Evolutionary conservation across 352 stramenopile genomes (phyloP).

Genomic region (Phytophthora crassamura): DNA sequence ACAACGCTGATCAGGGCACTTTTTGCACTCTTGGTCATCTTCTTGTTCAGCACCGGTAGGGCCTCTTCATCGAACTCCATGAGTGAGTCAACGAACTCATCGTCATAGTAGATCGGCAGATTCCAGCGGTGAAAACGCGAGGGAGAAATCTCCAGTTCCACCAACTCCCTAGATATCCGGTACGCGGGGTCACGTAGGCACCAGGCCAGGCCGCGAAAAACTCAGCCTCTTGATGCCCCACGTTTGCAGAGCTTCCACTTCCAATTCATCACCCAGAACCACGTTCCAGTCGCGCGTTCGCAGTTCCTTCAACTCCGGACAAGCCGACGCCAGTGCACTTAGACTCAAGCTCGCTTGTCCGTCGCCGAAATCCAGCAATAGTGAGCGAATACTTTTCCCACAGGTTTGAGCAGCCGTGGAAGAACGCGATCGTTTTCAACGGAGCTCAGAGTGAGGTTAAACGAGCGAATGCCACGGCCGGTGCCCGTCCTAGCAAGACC

Average conservation of each 20-base stretch:
- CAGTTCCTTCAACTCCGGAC: slow-evolving; percentile 3
- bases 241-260: background rate
- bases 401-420: background rate
- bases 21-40: background rate
- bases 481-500: too few species aligned
- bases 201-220: background rate
- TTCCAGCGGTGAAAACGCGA: too few species aligned
- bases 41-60: background rate
- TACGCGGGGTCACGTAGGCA: background rate
- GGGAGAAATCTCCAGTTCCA: background rate
- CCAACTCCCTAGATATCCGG: background rate
- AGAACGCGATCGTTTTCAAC: background rate
- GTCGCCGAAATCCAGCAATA: background rate
- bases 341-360: background rate
- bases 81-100: background rate
- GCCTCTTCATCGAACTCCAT: background rate
- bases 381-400: background rate
- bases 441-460: background rate
- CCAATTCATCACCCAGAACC: background rate
- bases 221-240: slow-evolving; percentile 2
- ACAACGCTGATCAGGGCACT: background rate
- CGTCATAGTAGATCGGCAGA: background rate
- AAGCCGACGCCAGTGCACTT: background rate
- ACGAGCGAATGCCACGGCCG: background rate
- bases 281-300: background rate